phyloP scores from a whole-genome alignment of 139 green algal species.

The Prasinococcaceae sp. region DNA sequence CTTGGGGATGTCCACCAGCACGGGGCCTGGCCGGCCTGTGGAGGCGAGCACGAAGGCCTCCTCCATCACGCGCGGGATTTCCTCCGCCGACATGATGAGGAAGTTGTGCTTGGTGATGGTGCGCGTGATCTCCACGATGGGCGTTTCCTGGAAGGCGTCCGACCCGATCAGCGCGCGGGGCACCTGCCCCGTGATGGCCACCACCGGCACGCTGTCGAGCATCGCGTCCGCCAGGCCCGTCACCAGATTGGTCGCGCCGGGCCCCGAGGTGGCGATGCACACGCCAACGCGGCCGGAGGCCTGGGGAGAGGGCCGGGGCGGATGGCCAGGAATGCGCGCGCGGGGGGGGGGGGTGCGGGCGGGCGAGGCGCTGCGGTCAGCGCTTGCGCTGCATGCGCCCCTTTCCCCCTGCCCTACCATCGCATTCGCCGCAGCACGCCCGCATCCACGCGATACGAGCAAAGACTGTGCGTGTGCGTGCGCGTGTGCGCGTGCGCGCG shows the following conservation, averaged over 20 bases:
- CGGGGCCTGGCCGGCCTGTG: slow-evolving; percentile 78
- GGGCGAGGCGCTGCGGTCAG: no score
- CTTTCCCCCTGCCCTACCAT: no score
- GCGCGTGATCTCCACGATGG: slow-evolving; percentile 95
- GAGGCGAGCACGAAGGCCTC: slow-evolving; percentile 92
- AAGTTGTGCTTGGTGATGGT: slow-evolving; percentile 99
- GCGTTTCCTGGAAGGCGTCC: slow-evolving; percentile 97
- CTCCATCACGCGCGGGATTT: slow-evolving; percentile 87
- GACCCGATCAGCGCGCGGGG: slow-evolving; percentile 72
- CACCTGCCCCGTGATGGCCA: slow-evolving; percentile 96
- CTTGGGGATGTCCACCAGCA: slow-evolving; percentile 96
- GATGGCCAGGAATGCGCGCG: neutral
- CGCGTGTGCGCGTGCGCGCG: no score
- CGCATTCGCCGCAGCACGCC: no score
- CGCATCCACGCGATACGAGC: no score
- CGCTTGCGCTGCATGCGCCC: no score
- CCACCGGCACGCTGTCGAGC: slow-evolving; percentile 90
- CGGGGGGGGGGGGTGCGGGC: neutral
- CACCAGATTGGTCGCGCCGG: slow-evolving; percentile 96
- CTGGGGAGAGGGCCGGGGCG: neutral
- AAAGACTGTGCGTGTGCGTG: no score
- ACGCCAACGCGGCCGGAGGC: slow-evolving; percentile 81
- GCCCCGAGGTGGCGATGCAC: slow-evolving; percentile 96
- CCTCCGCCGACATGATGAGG: slow-evolving; percentile 91
- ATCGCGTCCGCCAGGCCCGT: slow-evolving; percentile 95